phyloP scores from a whole-genome alignment of 257 asterid species.

The Nicotiana noctiflora region DNA sequence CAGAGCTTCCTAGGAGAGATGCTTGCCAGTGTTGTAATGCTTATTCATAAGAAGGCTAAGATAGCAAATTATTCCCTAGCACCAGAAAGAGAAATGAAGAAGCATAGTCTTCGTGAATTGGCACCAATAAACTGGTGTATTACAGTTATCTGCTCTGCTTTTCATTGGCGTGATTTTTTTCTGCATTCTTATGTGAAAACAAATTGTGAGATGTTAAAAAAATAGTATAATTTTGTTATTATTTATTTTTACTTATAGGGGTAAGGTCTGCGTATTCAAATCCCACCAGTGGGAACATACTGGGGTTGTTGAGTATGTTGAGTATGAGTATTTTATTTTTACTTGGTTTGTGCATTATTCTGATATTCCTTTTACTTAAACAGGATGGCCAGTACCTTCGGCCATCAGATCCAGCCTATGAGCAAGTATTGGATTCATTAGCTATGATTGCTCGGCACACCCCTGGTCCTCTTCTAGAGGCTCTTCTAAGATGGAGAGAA shows the following conservation, averaged over 20 bases:
- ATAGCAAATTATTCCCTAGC: neutral
- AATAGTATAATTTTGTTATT: neutral
- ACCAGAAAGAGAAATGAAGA: neutral
- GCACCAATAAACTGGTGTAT: neutral
- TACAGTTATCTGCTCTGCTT: neutral
- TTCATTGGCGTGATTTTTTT: neutral
- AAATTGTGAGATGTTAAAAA: neutral
- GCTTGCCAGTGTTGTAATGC: neutral
- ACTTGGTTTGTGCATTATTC: neutral
- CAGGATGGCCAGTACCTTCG: conserved; percentile 99
- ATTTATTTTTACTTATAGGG: neutral
- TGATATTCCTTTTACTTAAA: conserved; percentile 10
- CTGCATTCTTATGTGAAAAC: neutral
- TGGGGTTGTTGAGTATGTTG: too few relatives aligned
- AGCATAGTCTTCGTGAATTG: neutral
- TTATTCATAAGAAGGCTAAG: neutral
- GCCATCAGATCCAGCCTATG: conserved; percentile 98
- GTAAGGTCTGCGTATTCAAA: too few relatives aligned
- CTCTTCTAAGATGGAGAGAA: conserved; percentile 95
- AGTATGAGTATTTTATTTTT: neutral
- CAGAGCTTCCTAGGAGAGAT: neutral
- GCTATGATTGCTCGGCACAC: conserved; percentile 99
- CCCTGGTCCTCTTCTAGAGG: conserved; percentile 95
- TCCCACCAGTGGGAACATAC: too few relatives aligned
- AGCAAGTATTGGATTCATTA: conserved; percentile 94